phyloP scores from a whole-genome alignment of 768 basidiomycete genomes.

The Mycena vulgaris region DNA sequence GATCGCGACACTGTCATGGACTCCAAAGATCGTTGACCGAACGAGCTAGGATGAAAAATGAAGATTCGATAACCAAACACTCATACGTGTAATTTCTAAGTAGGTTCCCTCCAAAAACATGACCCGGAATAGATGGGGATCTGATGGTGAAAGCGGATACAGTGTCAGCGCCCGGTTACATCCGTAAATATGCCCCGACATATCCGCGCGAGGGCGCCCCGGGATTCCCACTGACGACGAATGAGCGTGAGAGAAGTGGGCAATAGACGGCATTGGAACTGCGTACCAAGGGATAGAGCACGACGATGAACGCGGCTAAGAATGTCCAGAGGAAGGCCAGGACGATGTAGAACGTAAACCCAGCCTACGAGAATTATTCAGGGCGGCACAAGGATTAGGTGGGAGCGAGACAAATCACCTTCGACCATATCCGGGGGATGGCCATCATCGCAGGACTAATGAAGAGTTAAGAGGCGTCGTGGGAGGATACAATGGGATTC shows the following conservation, averaged over 20 bases:
- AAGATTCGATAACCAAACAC: too few species aligned
- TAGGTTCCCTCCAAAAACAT: too few species aligned
- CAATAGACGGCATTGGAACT: not conserved
- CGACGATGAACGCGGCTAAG: conserved; percentile 27
- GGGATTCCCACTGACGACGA: conserved; percentile 2
- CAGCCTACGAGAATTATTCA: not conserved
- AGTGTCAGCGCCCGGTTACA: not conserved
- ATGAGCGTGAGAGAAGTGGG: not conserved
- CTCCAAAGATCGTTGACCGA: too few species aligned
- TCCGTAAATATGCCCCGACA: not conserved
- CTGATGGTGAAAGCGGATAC: too few species aligned
- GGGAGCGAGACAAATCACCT: not conserved
- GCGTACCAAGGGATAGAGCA: conserved; percentile 27
- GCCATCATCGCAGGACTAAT: conserved; percentile 28
- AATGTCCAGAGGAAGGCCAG: conserved; percentile 31
- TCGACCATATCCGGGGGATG: conserved; percentile 30
- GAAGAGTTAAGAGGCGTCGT: not conserved
- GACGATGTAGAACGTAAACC: conserved; percentile 31
- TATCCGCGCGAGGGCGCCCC: not conserved
- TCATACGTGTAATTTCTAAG: too few species aligned
- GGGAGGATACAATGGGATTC: not conserved
- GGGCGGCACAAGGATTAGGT: not conserved
- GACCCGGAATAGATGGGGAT: too few species aligned
- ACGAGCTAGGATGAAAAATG: too few species aligned
- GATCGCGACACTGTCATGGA: too few species aligned